These are phyloP conservation scores for Pisolithus thermaeus DNA, from an alignment of 1,284 basidiomycete genomes.

Conservation along the genomic window DNA sequence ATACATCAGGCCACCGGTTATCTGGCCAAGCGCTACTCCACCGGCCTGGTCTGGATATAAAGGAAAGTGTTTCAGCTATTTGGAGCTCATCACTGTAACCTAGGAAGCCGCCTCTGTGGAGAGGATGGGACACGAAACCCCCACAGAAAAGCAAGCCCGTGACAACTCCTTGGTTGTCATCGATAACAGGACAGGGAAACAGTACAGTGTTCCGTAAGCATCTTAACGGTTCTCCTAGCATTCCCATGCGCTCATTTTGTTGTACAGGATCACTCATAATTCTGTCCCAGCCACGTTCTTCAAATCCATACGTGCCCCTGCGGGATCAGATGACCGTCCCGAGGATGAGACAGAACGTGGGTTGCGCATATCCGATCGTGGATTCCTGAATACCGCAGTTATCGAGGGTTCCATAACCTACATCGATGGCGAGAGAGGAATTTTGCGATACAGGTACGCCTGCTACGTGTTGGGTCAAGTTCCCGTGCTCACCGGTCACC, in stretches of 20 bases:
- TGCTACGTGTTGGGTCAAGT: neutral
- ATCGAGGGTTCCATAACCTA: slow-evolving; percentile 78
- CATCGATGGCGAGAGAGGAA: slow-evolving; percentile 82
- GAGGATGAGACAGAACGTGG: slow-evolving; percentile 84
- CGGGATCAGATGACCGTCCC: slow-evolving; percentile 53
- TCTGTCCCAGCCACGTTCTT: slow-evolving; percentile 75
- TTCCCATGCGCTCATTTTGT: neutral
- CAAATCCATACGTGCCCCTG: slow-evolving; percentile 63
- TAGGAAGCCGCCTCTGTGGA: neutral
- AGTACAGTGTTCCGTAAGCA: slow-evolving; percentile 70
- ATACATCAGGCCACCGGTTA: neutral
- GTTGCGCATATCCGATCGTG: slow-evolving; percentile 71
- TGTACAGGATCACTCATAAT: slow-evolving; percentile 66
- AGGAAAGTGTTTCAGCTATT: neutral
- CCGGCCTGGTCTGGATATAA: neutral
- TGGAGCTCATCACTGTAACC: neutral
- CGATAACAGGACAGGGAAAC: slow-evolving; percentile 83
- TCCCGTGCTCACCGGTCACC: neutral
- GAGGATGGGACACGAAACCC: slow-evolving; percentile 23
- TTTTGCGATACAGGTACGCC: slow-evolving; percentile 64
- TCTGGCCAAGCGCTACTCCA: too few relatives aligned
- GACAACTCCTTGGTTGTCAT: slow-evolving; percentile 57
- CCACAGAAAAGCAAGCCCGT: slow-evolving; percentile 10
- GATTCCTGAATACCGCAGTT: slow-evolving; percentile 84
- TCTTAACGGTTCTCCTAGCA: slow-evolving; percentile 1